Base-by-base conservation (phyloP, 306 rosid genomes). In the Prunus dulcis region DNA sequence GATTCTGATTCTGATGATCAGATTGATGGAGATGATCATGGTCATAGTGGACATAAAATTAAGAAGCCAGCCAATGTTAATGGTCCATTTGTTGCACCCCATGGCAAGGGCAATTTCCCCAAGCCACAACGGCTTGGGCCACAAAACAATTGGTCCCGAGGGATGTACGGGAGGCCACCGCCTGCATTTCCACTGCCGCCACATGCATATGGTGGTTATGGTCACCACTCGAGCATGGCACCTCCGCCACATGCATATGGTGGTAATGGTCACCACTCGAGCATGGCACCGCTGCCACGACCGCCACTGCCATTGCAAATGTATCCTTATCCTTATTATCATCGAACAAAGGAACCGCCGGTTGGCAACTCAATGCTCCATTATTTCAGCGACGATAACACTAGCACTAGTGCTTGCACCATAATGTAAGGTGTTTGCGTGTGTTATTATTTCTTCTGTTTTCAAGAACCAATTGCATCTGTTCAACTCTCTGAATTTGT, bases 371-470 rank as follows among this genome's bases (percentile, higher is more conserved):
- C 75, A 22, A 53, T 53, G 51, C 3, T 71, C 50, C 64, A 71
- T 12, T 71, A 53, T 53, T 71, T 71, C 3, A 71, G 75, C 50
- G 65, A 71, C 23, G 51, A 71, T 8, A 32, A 71, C 51, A 53
- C 64, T n/a, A 38, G 50, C 47, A 25, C 22, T 55, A 70, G 61
- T 70, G 45, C 51, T 55, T 71, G 65, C 65, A 71, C 32, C 25
- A 20, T n/a, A 53, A 71, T 71, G 65, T 71, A 71, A 70, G 30
- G 20, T 12, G 62, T 17, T 63, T 60, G 30, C 5, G 14, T 3
- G 34, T 25, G 62, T 56, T 56, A 18, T 18, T 52, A n/a, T 38
- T 38, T 13, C 17, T 47, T 13, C 5, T 47, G 15, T 47, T 47
- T 47, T 47, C 52, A 47, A 10, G 52, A 10, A 47, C 52, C 17